Base-by-base conservation (phyloP, 1,139 yeast species). In the Magnusiomyces sp. region DNA sequence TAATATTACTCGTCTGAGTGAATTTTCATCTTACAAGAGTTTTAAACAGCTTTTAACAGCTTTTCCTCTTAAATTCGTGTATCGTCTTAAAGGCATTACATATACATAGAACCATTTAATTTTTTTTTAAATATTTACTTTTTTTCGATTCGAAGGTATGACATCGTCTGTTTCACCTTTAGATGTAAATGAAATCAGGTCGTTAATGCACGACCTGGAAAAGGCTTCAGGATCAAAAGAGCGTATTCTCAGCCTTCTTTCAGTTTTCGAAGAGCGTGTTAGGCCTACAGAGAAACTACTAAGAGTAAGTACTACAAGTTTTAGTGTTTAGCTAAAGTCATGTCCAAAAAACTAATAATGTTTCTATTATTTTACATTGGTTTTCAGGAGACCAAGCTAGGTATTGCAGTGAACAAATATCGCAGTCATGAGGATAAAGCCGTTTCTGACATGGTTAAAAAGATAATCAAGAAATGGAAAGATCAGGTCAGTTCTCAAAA, bases 401-500 rank as follows among this genome's bases (percentile, higher is more conserved):
- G 98, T 54, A 94, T 92, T 27, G 94, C 92, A 5, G 97, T 92
- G 45, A 94, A 94, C 69, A 89, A 88, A 68, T 80, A 83, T 62
- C 77, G 95, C 58, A 70, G 83, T 10, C 86, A 86, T 56, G 62
- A 72, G 23, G 87, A 85, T 63, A 60, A 74, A 23, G 86, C 83
- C 54, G 80, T 92, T 46, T 74, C 81, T 16, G 69, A 77, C 5
- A 70, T 84, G 48, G 97, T 90, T 33, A 86, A 85, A 66, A 80
- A 79, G 60, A 86, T 88, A 72, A 89, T 92, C 61, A 79, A 81
- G 60, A 73, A 75, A 42, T 92, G 98, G 98, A 87, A 89, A 65
- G 97, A 89, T 53, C 83, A 83, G 48, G 95, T 92, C 10, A 84
- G 86, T 50, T 77, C 76, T 50, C 94, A 86, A 61, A 76, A 90